Evolutionary conservation across 345 rosid species (phyloP).

Genomic region (Eutrema japonicum): DNA sequence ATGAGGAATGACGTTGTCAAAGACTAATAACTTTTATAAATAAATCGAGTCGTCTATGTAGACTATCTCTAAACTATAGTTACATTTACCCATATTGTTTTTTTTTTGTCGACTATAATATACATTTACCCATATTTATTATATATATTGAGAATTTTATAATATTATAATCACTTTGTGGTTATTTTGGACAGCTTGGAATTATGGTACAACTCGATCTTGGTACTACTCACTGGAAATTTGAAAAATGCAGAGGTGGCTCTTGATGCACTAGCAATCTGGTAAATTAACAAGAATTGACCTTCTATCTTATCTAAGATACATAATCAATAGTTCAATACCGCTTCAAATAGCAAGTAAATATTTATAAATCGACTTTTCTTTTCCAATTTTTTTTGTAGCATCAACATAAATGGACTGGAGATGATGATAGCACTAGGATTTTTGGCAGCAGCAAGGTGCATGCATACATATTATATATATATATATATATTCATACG

Average conservation of each 20-base stretch:
- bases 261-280: slow-evolving; percentile 80
- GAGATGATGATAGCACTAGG: slow-evolving; percentile 89
- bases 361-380: background rate
- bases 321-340: too few relatives aligned
- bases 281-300: slow-evolving; percentile 49
- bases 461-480: background rate
- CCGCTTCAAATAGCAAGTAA: too few relatives aligned
- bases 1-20: slow-evolving; percentile 5
- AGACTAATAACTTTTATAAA: background rate
- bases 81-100: background rate
- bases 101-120: too few relatives aligned
- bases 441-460: slow-evolving; percentile 81
- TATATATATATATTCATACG: background rate
- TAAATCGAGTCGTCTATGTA: background rate
- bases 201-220: slow-evolving; percentile 82
- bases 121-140: too few relatives aligned
- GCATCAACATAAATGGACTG: slow-evolving; percentile 74
- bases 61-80: background rate
- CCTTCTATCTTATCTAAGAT: background rate
- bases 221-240: slow-evolving; percentile 71
- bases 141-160: background rate
- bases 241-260: slow-evolving; percentile 69
- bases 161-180: background rate
- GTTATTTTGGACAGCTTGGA: slow-evolving; percentile 57
- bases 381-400: slow-evolving; percentile 27